Base-by-base conservation (phyloP, 345 rosid species). In the Eucalyptus rudis region DNA sequence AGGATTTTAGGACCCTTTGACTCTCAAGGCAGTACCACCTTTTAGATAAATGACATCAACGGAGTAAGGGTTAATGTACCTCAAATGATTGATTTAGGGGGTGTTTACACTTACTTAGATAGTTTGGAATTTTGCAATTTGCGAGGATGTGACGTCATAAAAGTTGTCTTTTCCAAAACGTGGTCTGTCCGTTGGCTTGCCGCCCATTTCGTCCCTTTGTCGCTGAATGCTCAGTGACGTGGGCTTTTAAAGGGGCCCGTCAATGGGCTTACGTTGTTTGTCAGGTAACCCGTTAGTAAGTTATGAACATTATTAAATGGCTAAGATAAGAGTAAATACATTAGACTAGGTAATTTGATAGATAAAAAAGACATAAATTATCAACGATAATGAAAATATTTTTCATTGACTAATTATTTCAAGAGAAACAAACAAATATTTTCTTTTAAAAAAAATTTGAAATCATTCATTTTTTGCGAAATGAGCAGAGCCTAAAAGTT, bases 1-100 rank as follows among this genome's bases (percentile, higher is more conserved):
- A 36, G 2, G 29, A 56, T 24, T 56, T 56, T 0, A 0, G 3
- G 0, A 24, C 0, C 62, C 29, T 56, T 56, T 4, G 29, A 56
- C 13, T 24, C 62, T 56, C 29, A 56, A 56, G 6, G 4, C 6
- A 1, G 13, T 56, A 56, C 13, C 0, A 56, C 13, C 1, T 56
- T 56, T 0, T n/a, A 0, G 27, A 22, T 56, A 10, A 56, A 10
- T 56, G 29, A 56, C 29, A 24, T 10, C 6, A 56, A 1, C 1
- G 3, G 12, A 56, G 1, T 2, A 56, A 56, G 62, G 62, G 29
- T 56, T 22, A 24, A 56, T 56, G 1, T 56, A 56, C 62, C 62
- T 56, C 29, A 24, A 56, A 22, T 10, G 62, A 56, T 56, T 24
- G 29, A 9, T 56, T 56, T 10, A 56, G 6, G 0, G 62, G 0